Evolutionary conservation across 2,329 filamentous ascomycete species (phyloP), one percentile per base, ranked within the genome.

Genomic region (Epicoccum nigrum): DNA sequence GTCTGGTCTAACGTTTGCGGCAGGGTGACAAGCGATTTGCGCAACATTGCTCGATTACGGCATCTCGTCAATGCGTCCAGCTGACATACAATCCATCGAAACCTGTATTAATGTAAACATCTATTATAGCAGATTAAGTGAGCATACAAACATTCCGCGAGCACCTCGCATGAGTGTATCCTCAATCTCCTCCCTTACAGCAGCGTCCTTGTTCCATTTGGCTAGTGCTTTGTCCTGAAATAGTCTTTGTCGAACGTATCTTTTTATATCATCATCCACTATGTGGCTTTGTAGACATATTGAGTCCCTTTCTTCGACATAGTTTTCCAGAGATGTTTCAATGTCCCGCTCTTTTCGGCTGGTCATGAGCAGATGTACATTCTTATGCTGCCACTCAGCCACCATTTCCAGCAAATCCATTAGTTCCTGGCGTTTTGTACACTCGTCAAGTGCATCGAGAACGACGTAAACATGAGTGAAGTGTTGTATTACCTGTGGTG

Each of bases 201-300:
- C 34, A 25, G 51, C 53, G 27, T 70, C 58, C 31, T 58, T 62
- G 4, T 50, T 39, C 68, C 62, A 71, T 48, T 64, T 71, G 4
- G 8, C 30, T 15, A 71, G 44, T 11, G 4, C 21, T 23, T 58
- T 60, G 15, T 70, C 58, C 6, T 74, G 39, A 65, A 66, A 55
- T 67, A 78, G 58, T 68, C 74, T 44, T 45, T 68, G 54, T 33
- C 38, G 53, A 41, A 70, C 56, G 40, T 65, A 70, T 45, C n/a
- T 50, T 17, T 61, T 43, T 57, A 71, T 69, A 17, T 69, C 67
- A 17, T 54, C 33, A 32, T 70, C 63, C 3, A 70, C 64, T 17
- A 65, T 21, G 0, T 58, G 45, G 5, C 57, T 63, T n/a, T 70
- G 50, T 16, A 70, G 59, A 45, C 47, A 54, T 1, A 71, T 31